Evolutionary conservation across 2,329 filamentous ascomycete genomes (phyloP), one percentile per base, ranked within the genome.

Genomic region (Microsporum audouinii): DNA sequence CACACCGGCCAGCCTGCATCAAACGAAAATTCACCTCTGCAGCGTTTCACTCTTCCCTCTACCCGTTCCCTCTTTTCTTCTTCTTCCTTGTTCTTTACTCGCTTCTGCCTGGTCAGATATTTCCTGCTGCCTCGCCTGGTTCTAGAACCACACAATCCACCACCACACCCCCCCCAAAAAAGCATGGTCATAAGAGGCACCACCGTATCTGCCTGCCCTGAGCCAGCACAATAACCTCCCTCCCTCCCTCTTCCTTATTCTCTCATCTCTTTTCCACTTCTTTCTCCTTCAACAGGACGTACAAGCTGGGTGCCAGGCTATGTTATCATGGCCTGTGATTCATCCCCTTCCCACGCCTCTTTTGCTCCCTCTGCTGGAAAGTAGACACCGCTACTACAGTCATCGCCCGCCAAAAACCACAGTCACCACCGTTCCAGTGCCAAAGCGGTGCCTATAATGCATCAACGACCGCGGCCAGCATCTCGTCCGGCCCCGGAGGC

Each of bases 381-480:
- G 65, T 55, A 55, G 49, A 55, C 39, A 43, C 33, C 49, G 33
- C 49, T 55, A 68, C 53, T 62, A 65, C 57, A 64, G 60, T 60
- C 62, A 58, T 39, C 63, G 62, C 63, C 67, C 53, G 3, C 39
- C n/a, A 51, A 43, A 41, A 49, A 29, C 33, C 51, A 34, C 12
- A 29, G 8, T 56, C 47, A 12, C n/a, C 29, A n/a, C 51, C 59
- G 12, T n/a, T n/a, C 17, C 39, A 14, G n/a, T 53, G 12, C 33
- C 31, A n/a, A 12, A 55, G 49, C n/a, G 33, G 39, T 43, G 3
- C 17, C 39, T 14, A 55, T 55, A 49, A 96, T 96, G 91, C 91
- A 96, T 83, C 91, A 95, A 77, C 89, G 91, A 76, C 86, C 88
- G 68, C 86, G 91, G 68, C 83, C 85, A 64, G 83, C 87, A 66